Base-by-base conservation (phyloP, 805 yeast genomes). In the Candida sithepensis region DNA sequence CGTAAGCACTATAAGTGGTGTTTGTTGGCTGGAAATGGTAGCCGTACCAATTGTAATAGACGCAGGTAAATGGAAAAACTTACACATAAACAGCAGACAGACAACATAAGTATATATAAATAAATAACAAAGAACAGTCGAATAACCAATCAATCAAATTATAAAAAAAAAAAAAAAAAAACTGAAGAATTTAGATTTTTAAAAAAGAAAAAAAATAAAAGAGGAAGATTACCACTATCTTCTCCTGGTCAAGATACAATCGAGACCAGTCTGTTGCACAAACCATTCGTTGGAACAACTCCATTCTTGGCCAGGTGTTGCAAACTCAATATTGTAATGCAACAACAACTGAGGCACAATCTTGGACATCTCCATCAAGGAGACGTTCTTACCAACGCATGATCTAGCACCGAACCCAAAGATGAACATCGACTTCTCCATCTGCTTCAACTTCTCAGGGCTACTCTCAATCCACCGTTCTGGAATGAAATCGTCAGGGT, bases 351-450 rank as follows among this genome's bases (percentile, higher is more conserved):
- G 24, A 14, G 56, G 56, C 33, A 52, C 39, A n/a, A 52, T 9
- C 33, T 52, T 52, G 22, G 48, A 32, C 73, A 73, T 72, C 52
- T 73, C 77, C 32, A 71, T 70, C 37, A 69, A 55, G 1, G 78
- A 77, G 26, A 73, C 52, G 50, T 73, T 64, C 72, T 72, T 70
- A 1, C 78, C 77, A 42, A 73, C 65, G 54, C 78, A 73, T 73
- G 73, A 72, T 42, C 78, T 58, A 13, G 73, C 64, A 7, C 78
- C 78, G 53, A 66, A 70, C 1, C 78, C 77, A 56, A 73, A 73
- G 10, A 74, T 74, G 66, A 73, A 68, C 69, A 72, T 66, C 49
- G 65, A 64, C 42, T 65, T 65, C 10, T 40, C 45, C 46, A 55
- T 64, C 41, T 66, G 46, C 32, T 76, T 55, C 14, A 42, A 39